Evolutionary conservation across 1,139 yeast genomes (phyloP), one percentile per base, ranked within the genome.

Genomic region (Schizosaccharomyces versatilis): DNA sequence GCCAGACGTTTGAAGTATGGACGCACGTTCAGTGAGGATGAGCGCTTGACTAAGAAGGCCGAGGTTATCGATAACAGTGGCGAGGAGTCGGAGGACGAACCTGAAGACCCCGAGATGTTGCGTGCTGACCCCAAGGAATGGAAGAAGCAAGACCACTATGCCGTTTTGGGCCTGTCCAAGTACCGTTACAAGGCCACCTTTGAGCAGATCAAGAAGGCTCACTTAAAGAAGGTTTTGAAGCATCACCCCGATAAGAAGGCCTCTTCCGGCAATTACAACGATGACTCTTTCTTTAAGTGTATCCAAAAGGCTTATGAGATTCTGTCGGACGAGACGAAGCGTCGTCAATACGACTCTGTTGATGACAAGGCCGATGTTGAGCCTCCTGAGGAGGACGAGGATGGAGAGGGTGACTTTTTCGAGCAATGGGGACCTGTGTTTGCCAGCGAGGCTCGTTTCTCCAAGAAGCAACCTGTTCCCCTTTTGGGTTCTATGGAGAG

Each of bases 211-310:
- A 84, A 95, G 72, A 81, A 86, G 70, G 96, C 97, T 57, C 96
- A 60, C 53, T 82, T 98, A 75, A 82, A 82, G 70, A 94, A 86
- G 73, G 98, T 90, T 36, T 77, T 90, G 71, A 85, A 81, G 73
- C 96, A 90, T 70, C 98, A 90, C 69, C 98, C 98, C 60, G 98
- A 90, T 71, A 90, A 90, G 77, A 88, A 85, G 75, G 90, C 93
- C 61, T 80, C 81, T 59, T 85, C 82, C 56, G 94, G 95, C 62
- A 84, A 83, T 53, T 74, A 84, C 66, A 93, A 84, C 61, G 94
- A 86, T 69, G 96, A 88, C 68, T 94, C 93, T n/a, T 88, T 90
- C 72, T 90, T 90, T 79, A 90, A 90, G 75, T 84, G 93, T 67
- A 88, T 90, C 65, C 98, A 90, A 73, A 90, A 90, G 75, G 95